Conservation (phyloP, 257 asterid species). For the Jacaranda copaia region DNA sequence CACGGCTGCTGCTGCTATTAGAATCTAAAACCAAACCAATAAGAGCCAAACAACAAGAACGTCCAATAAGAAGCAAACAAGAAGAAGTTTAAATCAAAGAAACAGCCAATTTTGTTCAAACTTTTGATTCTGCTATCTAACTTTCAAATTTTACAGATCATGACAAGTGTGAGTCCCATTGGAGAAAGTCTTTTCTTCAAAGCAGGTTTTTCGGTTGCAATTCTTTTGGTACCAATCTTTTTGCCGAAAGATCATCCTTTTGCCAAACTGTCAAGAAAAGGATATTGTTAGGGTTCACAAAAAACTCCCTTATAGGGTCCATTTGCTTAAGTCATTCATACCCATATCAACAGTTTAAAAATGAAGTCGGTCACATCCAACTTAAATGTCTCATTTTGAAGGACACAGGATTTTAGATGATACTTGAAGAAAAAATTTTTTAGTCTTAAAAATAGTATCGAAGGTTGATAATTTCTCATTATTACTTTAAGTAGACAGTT, state of each 20-base stretch:
- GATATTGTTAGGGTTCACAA: too few species aligned
- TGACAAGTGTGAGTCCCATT: neutral
- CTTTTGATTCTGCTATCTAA: conserved; percentile 15
- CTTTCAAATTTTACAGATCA: conserved; percentile 26
- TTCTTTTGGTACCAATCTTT: conserved; percentile 11
- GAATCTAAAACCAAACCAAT: neutral
- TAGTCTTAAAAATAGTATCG: too few species aligned
- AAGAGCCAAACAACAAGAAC: neutral
- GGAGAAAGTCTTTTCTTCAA: neutral
- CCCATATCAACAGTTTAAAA: too few species aligned
- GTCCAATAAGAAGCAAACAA: neutral
- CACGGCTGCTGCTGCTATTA: conserved; percentile 15
- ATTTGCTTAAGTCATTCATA: too few species aligned
- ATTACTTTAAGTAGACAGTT: too few species aligned
- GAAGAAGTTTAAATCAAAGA: neutral
- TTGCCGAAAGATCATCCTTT: neutral
- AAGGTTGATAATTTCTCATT: too few species aligned
- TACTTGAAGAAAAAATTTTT: too few species aligned
- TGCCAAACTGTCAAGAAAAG: neutral
- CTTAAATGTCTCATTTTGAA: too few species aligned
- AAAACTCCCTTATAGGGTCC: too few species aligned
- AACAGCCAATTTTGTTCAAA: conserved; percentile 12
- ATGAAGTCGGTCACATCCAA: too few species aligned
- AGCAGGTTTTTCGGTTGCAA: neutral
- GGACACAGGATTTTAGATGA: too few species aligned